These are phyloP conservation scores for Paramecium octaurelia DNA, from an alignment of 73 alveolate genomes.

Conservation along the genomic window DNA sequence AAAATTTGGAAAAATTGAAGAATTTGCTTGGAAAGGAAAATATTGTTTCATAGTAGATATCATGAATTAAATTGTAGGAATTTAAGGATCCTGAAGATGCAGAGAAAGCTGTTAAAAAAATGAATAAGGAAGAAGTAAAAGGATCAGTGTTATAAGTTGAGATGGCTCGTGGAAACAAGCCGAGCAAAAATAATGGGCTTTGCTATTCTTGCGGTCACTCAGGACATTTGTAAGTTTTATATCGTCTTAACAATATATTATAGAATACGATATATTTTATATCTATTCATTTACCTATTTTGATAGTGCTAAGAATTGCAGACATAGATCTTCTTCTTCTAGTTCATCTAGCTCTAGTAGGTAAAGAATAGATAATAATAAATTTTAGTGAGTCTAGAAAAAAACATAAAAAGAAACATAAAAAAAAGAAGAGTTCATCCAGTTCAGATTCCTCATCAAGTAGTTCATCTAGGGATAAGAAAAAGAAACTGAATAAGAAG, in stretches of 20 bases:
- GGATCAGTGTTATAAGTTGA: slow-evolving; percentile 37
- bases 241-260: background rate
- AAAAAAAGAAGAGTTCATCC: slow-evolving; percentile 47
- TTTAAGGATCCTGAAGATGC: slow-evolving; percentile 40
- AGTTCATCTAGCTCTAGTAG: slow-evolving; percentile 24
- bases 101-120: slow-evolving; percentile 36
- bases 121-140: slow-evolving; percentile 44
- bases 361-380: background rate
- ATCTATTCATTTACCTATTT: background rate
- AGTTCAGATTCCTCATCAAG: slow-evolving; percentile 22
- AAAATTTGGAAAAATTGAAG: slow-evolving; percentile 48
- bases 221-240: slow-evolving; percentile 38
- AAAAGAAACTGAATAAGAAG: slow-evolving; percentile 16
- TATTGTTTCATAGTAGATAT: slow-evolving; percentile 28
- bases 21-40: slow-evolving; percentile 50
- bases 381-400: slow-evolving; percentile 30
- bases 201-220: slow-evolving; percentile 27
- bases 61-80: background rate
- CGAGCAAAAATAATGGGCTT: slow-evolving; percentile 22
- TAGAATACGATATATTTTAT: background rate
- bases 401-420: slow-evolving; percentile 17
- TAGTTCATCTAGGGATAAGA: slow-evolving; percentile 30
- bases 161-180: slow-evolving; percentile 49
- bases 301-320: slow-evolving; percentile 40
- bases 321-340: slow-evolving; percentile 40